phyloP scores from a whole-genome alignment of 2,329 filamentous ascomycete genomes.

The Purpureocillium takamizusanense region DNA sequence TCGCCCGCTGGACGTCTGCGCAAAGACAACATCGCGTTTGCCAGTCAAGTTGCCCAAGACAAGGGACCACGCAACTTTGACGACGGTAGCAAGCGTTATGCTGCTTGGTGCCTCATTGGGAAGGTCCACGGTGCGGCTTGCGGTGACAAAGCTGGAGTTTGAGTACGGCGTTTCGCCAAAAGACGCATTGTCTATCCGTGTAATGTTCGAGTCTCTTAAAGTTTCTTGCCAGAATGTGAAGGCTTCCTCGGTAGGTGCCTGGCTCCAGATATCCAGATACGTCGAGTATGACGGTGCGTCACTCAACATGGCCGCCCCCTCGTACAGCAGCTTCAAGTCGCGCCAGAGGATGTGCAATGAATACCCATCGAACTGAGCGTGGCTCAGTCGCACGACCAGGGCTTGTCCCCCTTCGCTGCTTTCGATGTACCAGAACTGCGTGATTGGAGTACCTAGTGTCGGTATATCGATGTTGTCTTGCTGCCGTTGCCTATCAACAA shows the following conservation, averaged over 20 bases:
- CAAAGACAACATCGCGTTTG: slow-evolving; percentile 29
- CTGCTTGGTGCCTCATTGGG: slow-evolving; percentile 10
- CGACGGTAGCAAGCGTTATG: slow-evolving; percentile 24
- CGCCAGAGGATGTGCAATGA: slow-evolving; percentile 28
- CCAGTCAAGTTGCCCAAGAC: slow-evolving; percentile 26
- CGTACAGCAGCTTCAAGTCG: slow-evolving; percentile 27
- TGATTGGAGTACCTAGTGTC: slow-evolving; percentile 1
- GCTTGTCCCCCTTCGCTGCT: slow-evolving; percentile 4
- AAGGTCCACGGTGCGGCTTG: slow-evolving; percentile 1
- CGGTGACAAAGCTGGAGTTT: slow-evolving; percentile 2
- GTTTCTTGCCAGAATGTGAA: slow-evolving; percentile 3
- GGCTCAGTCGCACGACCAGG: slow-evolving; percentile 24
- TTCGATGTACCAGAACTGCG: slow-evolving; percentile 1
- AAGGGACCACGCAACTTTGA: slow-evolving; percentile 36
- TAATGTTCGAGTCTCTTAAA: neutral
- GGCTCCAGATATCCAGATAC: slow-evolving; percentile 2
- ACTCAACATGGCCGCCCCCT: slow-evolving; percentile 5
- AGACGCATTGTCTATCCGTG: slow-evolving; percentile 2
- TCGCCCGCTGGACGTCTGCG: slow-evolving; percentile 29
- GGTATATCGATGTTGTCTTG: neutral
- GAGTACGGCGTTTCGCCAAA: neutral
- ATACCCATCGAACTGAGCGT: slow-evolving; percentile 37
- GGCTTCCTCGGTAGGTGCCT: slow-evolving; percentile 1
- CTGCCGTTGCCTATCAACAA: slow-evolving; percentile 3
- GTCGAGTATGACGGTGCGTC: slow-evolving; percentile 2